Evolutionary conservation across 352 stramenopile species (phyloP).

Genomic region (Phytopythium litorale): DNA sequence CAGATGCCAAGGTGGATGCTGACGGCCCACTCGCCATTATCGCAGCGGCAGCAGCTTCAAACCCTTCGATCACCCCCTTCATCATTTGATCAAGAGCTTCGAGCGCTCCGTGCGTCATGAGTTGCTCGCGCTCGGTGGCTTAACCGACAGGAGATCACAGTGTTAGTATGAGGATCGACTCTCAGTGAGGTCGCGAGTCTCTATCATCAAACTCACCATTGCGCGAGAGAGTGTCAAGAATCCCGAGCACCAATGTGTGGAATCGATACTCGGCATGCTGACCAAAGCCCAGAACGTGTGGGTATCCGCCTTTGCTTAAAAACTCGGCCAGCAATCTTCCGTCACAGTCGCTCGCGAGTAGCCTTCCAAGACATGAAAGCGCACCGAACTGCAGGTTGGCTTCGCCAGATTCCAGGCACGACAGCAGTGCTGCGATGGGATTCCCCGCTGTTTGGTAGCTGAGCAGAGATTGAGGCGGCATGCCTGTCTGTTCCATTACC

Average conservation of each 20-base stretch:
- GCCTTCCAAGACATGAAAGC: constrained; percentile 30
- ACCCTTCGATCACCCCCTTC: background rate
- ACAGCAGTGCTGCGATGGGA: constrained; percentile 27
- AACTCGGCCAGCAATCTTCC: constrained; percentile 28
- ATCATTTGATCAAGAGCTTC: constrained; percentile 1
- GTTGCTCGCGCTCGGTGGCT: background rate
- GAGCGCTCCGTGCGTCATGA: background rate
- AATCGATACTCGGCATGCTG: constrained; percentile 32
- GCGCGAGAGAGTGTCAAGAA: constrained; percentile 42
- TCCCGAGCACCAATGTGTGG: constrained; percentile 34
- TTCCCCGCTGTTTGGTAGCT: constrained; percentile 29
- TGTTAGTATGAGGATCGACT: background rate
- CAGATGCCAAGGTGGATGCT: constrained; percentile 15
- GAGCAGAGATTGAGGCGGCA: constrained; percentile 6
- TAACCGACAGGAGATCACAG: background rate
- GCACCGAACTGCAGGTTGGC: constrained; percentile 26
- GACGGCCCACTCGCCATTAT: background rate
- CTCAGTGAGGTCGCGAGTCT: no score
- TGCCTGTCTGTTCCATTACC: background rate
- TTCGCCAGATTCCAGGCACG: constrained; percentile 27
- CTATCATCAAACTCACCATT: background rate
- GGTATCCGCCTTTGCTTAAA: constrained; percentile 19
- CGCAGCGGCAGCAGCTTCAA: background rate
- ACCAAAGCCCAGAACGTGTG: constrained; percentile 22
- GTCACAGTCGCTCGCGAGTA: constrained; percentile 24